Conservation (phyloP, 371 early-diverging fungal species). For the Globomyces sp. region DNA sequence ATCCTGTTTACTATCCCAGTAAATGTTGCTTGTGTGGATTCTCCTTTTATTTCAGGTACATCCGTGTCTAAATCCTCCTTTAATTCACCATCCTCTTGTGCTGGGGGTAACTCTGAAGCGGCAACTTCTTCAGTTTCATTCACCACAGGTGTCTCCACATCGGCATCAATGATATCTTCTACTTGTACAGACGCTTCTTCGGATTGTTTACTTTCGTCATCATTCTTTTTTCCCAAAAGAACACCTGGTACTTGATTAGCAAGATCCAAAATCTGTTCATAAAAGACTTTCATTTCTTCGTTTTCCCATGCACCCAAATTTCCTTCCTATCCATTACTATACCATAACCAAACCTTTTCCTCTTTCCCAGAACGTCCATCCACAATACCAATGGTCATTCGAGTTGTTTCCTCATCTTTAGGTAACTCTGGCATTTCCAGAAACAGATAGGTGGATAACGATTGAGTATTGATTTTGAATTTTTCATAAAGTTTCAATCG, state of each 20-base stretch:
- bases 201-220: background rate
- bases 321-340: constrained; percentile 4
- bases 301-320: constrained; percentile 76
- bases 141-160: background rate
- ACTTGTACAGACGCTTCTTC: constrained; percentile 12
- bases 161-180: constrained; percentile 1
- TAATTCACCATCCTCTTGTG: constrained; percentile 4
- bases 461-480: constrained; percentile 58
- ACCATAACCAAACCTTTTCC: constrained; percentile 8
- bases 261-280: constrained; percentile 77
- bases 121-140: constrained; percentile 22
- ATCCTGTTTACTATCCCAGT: constrained; percentile 71
- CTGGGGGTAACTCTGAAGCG: background rate
- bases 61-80: constrained; percentile 36
- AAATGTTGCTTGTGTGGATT: constrained; percentile 35
- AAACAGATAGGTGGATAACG: constrained; percentile 64
- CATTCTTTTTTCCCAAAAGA: constrained; percentile 55
- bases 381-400: constrained; percentile 38
- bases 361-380: constrained; percentile 7
- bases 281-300: constrained; percentile 81
- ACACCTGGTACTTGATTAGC: constrained; percentile 73
- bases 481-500: constrained; percentile 71
- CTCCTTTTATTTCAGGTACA: constrained; percentile 2
- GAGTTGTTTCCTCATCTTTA: constrained; percentile 56
- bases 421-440: constrained; percentile 74